phyloP scores from a whole-genome alignment of 208 protist species.

The Tetramitus jugosus region DNA sequence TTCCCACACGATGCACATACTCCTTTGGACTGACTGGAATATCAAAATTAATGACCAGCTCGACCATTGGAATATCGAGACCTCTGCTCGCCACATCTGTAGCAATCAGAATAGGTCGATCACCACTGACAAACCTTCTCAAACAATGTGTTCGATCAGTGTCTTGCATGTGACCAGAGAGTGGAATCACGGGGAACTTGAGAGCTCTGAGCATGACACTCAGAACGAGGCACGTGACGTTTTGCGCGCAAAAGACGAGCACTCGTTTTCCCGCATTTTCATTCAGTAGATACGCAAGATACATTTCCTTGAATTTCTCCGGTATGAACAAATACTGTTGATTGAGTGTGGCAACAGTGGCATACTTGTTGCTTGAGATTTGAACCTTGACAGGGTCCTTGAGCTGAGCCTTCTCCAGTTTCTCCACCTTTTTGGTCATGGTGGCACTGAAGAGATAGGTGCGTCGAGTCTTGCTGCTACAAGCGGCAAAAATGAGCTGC shows the following conservation, averaged over 20 bases:
- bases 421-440: conserved; percentile 93
- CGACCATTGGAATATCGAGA: conserved; percentile 90
- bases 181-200: conserved; percentile 54
- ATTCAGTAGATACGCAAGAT: conserved; percentile 41
- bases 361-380: conserved; percentile 83
- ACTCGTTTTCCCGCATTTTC: conserved; percentile 49
- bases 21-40: conserved; percentile 84
- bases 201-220: conserved; percentile 53
- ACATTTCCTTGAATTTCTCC: conserved; percentile 51
- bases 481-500: conserved; percentile 82
- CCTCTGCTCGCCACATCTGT: conserved; percentile 85
- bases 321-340: conserved; percentile 96
- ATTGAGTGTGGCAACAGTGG: conserved; percentile 84
- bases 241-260: conserved; percentile 61
- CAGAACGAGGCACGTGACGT: conserved; percentile 37
- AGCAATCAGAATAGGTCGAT: conserved; percentile 56
- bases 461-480: conserved; percentile 57
- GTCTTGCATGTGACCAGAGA: conserved; percentile 59
- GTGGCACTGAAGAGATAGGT: conserved; percentile 96
- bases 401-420: conserved; percentile 93
- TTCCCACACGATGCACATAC: conserved; percentile 94
- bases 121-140: conserved; percentile 49
- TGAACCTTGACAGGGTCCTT: conserved; percentile 88
- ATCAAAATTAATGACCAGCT: conserved; percentile 93
- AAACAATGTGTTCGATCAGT: conserved; percentile 36